These are phyloP conservation scores for Pestalotiopsis fici DNA, from an alignment of 2,329 filamentous ascomycete genomes.

Conservation along the genomic window DNA sequence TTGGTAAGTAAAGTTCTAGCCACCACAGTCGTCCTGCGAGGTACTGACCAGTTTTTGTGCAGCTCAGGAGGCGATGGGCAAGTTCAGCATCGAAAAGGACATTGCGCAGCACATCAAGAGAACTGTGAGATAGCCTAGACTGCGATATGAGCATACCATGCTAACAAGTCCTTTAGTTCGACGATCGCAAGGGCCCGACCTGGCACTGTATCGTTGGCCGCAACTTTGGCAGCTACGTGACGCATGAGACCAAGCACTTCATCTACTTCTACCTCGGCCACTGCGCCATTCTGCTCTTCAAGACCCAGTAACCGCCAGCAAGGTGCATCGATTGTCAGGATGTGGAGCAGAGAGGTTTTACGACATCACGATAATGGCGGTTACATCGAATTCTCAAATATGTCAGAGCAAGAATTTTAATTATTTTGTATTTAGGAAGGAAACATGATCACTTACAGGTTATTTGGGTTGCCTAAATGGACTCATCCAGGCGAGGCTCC, in stretches of 20 bases:
- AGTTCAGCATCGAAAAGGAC: constrained; percentile 64
- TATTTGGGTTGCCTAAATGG: not conserved
- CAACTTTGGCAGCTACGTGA: constrained; percentile 99
- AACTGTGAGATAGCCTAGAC: constrained; percentile 29
- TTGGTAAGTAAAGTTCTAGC: constrained; percentile 65
- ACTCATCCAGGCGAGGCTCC: not conserved
- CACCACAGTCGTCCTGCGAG: not conserved
- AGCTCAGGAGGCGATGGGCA: constrained; percentile 66
- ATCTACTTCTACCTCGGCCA: constrained; percentile 99
- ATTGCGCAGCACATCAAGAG: constrained; percentile 36
- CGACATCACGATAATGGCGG: not conserved
- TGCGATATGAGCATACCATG: not conserved
- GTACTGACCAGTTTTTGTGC: not conserved
- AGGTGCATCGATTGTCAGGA: not conserved
- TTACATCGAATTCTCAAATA: not conserved
- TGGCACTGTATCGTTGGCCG: constrained; percentile 99
- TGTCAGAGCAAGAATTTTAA: not conserved
- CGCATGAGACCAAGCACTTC: constrained; percentile 99
- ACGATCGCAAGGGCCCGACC: constrained; percentile 93
- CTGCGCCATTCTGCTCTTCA: constrained; percentile 97
- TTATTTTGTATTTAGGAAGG: not conserved
- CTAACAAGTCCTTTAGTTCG: constrained; percentile 64
- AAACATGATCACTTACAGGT: not conserved
- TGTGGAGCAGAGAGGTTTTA: not conserved
- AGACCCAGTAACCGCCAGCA: constrained; percentile 77